Evolutionary conservation across 2,329 filamentous ascomycete species (phyloP).

Genomic region (Penicillium sp.): DNA sequence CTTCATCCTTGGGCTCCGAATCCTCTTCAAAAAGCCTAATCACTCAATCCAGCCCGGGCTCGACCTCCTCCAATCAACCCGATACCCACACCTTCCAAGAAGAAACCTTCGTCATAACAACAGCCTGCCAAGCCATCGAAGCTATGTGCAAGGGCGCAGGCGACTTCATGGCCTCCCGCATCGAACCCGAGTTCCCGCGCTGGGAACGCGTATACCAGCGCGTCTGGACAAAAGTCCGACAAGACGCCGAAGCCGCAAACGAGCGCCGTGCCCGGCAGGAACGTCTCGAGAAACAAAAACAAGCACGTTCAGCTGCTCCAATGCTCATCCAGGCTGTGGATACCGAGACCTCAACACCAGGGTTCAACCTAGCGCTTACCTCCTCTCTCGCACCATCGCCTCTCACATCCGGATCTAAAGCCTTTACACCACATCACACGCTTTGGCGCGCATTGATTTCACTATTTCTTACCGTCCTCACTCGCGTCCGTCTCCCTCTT

Average conservation of each 20-base stretch:
- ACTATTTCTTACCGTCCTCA: constrained; percentile 42
- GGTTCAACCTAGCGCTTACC: constrained; percentile 2
- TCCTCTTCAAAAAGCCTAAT: constrained; percentile 26
- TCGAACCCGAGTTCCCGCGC: constrained; percentile 66
- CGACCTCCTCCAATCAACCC: constrained; percentile 60
- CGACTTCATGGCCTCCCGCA: constrained; percentile 75
- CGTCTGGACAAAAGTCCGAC: constrained; percentile 38
- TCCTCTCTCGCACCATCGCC: constrained; percentile 24
- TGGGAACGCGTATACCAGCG: constrained; percentile 44
- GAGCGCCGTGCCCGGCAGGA: constrained; percentile 32
- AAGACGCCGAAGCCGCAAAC: constrained; percentile 37
- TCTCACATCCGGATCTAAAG: constrained; percentile 22
- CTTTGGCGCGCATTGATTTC: constrained; percentile 40
- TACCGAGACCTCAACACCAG: background rate
- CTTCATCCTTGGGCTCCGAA: constrained; percentile 59
- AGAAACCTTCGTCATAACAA: constrained; percentile 59
- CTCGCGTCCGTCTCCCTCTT: constrained; percentile 40
- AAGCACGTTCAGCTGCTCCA: background rate
- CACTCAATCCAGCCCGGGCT: constrained; percentile 9
- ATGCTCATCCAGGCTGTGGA: background rate
- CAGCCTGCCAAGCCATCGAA: constrained; percentile 68
- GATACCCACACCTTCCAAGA: constrained; percentile 33
- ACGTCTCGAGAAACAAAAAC: constrained; percentile 3
- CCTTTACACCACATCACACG: constrained; percentile 41
- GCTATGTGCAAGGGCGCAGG: constrained; percentile 72